A percentile compares a stretch with the other conserved stretches of the same genome.
phyloP scores from a whole-genome alignment of 1,284 basidiomycete genomes.

The Chalciporus sp. region DNA sequence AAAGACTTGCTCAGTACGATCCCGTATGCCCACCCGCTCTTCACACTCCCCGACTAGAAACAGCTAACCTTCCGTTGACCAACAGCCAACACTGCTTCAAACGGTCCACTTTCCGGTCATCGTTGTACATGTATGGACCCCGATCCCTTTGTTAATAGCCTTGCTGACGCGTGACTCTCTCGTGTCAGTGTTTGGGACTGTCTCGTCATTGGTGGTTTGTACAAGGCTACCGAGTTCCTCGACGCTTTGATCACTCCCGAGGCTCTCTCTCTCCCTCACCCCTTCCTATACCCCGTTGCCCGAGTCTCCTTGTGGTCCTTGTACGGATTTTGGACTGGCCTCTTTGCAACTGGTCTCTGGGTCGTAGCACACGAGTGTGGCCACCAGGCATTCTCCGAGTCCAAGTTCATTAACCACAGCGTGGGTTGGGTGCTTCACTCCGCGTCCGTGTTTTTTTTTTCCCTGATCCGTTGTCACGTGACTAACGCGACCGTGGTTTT shows the following conservation, averaged over 20 bases:
- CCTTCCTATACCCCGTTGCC: constrained; percentile 63
- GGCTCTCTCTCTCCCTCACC: constrained; percentile 60
- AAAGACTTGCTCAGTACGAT: constrained; percentile 88
- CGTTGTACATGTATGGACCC: constrained; percentile 69
- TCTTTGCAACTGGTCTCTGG: constrained; percentile 94
- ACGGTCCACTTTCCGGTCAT: constrained; percentile 85
- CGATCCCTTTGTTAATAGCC: constrained; percentile 17
- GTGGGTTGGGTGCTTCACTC: constrained; percentile 97
- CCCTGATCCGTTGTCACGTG: constrained; percentile 18
- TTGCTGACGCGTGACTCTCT: constrained; percentile 20
- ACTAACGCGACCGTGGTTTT: constrained; percentile 33
- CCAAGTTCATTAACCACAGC: constrained; percentile 90
- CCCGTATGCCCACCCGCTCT: constrained; percentile 59
- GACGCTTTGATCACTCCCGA: constrained; percentile 66
- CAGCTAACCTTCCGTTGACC: background rate
- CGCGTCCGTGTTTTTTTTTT: constrained; percentile 51
- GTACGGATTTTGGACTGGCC: constrained; percentile 84
- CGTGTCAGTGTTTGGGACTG: constrained; percentile 71
- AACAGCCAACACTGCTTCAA: constrained; percentile 87
- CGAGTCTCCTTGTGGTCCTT: constrained; percentile 78
- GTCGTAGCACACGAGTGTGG: constrained; percentile 92
- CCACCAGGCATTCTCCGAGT: constrained; percentile 97
- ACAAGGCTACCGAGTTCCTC: constrained; percentile 70
- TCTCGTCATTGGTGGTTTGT: constrained; percentile 68
- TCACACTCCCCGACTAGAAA: background rate